Evolutionary conservation across 2,329 filamentous ascomycete genomes (phyloP).

Genomic region (Anisogramma anomala): DNA sequence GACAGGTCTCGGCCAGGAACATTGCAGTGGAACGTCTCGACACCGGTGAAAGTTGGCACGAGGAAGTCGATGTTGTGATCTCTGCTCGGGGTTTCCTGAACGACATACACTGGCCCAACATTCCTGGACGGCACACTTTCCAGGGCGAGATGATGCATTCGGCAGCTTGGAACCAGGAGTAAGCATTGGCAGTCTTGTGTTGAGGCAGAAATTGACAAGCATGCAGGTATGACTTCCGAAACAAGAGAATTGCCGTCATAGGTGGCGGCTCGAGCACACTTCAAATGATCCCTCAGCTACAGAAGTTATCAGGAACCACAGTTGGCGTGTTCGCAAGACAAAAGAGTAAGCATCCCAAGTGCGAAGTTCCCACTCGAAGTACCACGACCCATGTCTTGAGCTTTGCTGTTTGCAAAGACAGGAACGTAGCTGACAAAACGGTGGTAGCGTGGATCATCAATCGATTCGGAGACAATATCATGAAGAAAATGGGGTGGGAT

Average conservation of each 20-base stretch:
- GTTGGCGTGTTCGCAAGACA: background rate
- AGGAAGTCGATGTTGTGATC: constrained; percentile 4
- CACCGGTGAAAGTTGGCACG: background rate
- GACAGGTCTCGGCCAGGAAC: background rate
- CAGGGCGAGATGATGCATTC: constrained; percentile 21
- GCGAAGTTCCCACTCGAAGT: too few species aligned
- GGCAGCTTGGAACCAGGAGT: constrained; percentile 17
- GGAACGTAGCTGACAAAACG: too few species aligned
- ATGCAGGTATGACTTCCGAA: constrained; percentile 3
- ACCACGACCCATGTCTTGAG: too few species aligned
- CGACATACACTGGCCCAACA: constrained; percentile 17
- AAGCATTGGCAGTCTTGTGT: background rate
- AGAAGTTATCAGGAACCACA: background rate
- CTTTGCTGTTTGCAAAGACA: too few species aligned
- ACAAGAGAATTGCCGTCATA: constrained; percentile 18
- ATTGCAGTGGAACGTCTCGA: background rate
- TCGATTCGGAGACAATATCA: constrained; percentile 1
- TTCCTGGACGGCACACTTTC: constrained; percentile 24
- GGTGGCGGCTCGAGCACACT: constrained; percentile 22
- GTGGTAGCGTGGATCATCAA: constrained; percentile 2
- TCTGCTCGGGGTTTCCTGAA: constrained; percentile 5
- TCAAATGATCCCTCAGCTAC: constrained; percentile 19
- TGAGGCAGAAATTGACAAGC: background rate
- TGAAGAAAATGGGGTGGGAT: constrained; percentile 2
- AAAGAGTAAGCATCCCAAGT: too few species aligned